Evolutionary conservation across 176 grass and related monocot species (phyloP).

Genomic region (Ensete glaucum): DNA sequence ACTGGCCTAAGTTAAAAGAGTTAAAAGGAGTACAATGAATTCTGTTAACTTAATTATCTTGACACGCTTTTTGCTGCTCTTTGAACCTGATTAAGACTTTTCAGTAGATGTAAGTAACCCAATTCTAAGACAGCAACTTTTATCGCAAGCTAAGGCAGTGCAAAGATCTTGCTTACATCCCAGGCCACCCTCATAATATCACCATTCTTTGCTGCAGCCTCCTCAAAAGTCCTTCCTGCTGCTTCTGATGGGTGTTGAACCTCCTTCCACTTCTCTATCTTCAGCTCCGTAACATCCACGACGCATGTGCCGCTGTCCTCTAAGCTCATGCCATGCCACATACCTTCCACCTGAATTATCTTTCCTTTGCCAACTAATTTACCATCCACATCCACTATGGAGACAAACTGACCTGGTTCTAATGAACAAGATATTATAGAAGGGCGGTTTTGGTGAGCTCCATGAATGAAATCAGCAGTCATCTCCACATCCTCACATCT

Average conservation of each 20-base stretch:
- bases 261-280: constrained; percentile 62
- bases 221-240: constrained; percentile 57
- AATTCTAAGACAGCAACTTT: not conserved
- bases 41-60: no score
- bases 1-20: no score
- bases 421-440: constrained; percentile 34
- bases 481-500: constrained; percentile 30
- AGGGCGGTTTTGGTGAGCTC: constrained; percentile 26
- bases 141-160: not conserved
- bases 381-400: constrained; percentile 47
- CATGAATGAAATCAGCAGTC: constrained; percentile 20
- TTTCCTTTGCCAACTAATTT: constrained; percentile 58
- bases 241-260: constrained; percentile 63
- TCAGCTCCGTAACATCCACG: constrained; percentile 55
- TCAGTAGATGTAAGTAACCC: no score
- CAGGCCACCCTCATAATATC: constrained; percentile 62
- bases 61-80: no score
- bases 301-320: constrained; percentile 26
- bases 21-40: no score
- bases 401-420: constrained; percentile 36
- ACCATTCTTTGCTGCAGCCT: constrained; percentile 42
- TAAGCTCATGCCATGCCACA: constrained; percentile 37
- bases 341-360: constrained; percentile 48
- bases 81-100: no score
- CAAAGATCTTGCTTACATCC: constrained; percentile 42